Conservation (phyloP, 306 rosid species). For the Leucaena leucocephala region DNA sequence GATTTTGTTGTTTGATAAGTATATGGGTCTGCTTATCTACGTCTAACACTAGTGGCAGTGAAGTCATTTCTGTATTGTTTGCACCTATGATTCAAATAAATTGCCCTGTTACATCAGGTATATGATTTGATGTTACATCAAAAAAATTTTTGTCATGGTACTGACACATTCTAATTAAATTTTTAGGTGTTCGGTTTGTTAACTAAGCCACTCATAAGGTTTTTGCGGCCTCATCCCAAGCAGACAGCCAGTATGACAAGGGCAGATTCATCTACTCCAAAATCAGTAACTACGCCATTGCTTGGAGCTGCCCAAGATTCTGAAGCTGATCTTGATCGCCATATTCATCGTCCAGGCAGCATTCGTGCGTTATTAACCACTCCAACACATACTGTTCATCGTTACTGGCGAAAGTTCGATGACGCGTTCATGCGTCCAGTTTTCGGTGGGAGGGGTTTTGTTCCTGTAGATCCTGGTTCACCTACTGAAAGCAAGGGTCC, state of each 20-base stretch:
- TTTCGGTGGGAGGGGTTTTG: constrained; percentile 98
- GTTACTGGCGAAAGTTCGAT: constrained; percentile 91
- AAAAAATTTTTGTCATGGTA: not conserved
- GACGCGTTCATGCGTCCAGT: constrained; percentile 94
- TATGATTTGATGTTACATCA: not conserved
- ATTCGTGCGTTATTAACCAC: constrained; percentile 70
- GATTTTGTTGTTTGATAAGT: constrained; percentile 17
- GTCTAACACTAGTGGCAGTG: not conserved
- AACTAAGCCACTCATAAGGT: constrained; percentile 91
- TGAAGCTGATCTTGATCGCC: constrained; percentile 60
- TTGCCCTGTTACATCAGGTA: too few species aligned
- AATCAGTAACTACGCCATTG: constrained; percentile 69
- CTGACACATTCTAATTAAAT: constrained; percentile 34
- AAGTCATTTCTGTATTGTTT: not conserved
- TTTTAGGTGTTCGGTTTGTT: constrained; percentile 89
- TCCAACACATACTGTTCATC: constrained; percentile 95
- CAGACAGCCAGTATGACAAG: constrained; percentile 48
- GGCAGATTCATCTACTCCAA: constrained; percentile 67
- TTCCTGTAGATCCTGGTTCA: constrained; percentile 90
- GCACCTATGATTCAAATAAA: not conserved
- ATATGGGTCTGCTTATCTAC: not conserved
- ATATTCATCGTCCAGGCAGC: constrained; percentile 74
- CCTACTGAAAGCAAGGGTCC: constrained; percentile 69
- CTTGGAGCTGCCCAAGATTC: constrained; percentile 76
- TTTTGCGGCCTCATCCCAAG: constrained; percentile 64